These are phyloP conservation scores for Rubia peregrina DNA, from an alignment of 305 asterid genomes.

Conservation along the genomic window DNA sequence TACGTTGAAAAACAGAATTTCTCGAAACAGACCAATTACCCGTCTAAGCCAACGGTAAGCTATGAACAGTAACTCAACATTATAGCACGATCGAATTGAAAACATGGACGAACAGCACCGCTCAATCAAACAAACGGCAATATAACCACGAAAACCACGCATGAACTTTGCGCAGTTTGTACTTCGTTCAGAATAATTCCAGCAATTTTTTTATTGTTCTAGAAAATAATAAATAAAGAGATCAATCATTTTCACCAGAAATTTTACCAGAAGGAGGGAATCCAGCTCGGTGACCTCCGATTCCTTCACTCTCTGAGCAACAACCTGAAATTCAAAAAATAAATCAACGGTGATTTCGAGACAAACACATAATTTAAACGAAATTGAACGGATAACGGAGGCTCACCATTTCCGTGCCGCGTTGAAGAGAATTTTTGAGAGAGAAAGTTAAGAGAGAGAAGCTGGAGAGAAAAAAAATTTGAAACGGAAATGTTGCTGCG, in stretches of 20 bases:
- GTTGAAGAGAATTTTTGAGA: neutral
- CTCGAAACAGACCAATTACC: neutral
- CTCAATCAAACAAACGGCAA: neutral
- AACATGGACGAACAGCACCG: neutral
- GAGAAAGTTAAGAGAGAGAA: neutral
- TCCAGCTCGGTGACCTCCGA: constrained; percentile 92
- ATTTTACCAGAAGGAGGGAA: constrained; percentile 68
- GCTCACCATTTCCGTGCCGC: constrained; percentile 15
- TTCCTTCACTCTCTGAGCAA: constrained; percentile 80
- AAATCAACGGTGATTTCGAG: neutral
- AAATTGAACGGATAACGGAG: neutral
- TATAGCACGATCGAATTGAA: neutral
- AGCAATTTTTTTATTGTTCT: too few species aligned
- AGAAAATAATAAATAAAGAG: neutral
- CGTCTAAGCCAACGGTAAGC: neutral
- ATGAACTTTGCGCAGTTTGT: neutral
- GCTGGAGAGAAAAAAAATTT: too few species aligned
- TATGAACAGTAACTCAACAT: neutral
- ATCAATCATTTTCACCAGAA: neutral
- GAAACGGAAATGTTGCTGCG: neutral
- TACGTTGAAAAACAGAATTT: neutral
- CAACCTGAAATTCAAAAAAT: constrained; percentile 44
- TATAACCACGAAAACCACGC: neutral
- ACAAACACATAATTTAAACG: neutral
- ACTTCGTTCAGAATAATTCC: neutral